A percentile compares a stretch with the other conserved stretches of the same genome.
phyloP scores from a whole-genome alignment of 495 filamentous ascomycete species.

The Penicillium tannophilum region DNA sequence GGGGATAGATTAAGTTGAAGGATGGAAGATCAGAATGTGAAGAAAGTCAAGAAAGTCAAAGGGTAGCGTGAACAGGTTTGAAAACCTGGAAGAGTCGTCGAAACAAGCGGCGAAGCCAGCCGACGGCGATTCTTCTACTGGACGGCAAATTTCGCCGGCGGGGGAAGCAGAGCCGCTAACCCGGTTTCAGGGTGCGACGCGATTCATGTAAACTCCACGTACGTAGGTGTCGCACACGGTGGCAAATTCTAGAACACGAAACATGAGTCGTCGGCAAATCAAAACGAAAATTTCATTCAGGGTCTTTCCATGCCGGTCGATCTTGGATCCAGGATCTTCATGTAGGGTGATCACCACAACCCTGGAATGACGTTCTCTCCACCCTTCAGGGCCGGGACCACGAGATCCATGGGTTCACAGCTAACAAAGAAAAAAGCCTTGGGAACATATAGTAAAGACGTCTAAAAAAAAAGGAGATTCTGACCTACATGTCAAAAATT shows the following conservation, averaged over 20 bases:
- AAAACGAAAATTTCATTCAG: neutral
- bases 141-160: conserved; percentile 22
- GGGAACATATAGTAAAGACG: no score
- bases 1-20: no score
- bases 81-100: conserved; percentile 6
- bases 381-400: no score
- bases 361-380: no score
- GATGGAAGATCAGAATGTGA: no score
- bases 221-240: conserved; percentile 6
- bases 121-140: conserved; percentile 12
- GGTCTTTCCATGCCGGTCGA: neutral
- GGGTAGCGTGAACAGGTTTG: no score
- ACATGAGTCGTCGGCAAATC: neutral
- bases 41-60: no score
- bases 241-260: neutral
- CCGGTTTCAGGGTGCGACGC: conserved; percentile 12
- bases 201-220: neutral
- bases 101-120: conserved; percentile 6
- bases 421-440: no score
- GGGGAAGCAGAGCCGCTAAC: conserved; percentile 16
- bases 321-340: neutral
- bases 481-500: no score
- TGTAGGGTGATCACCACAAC: neutral
- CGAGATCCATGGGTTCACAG: no score
- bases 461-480: no score